Evolutionary conservation across 495 filamentous ascomycete genomes (phyloP).

Genomic region (Filosporella fistucella): DNA sequence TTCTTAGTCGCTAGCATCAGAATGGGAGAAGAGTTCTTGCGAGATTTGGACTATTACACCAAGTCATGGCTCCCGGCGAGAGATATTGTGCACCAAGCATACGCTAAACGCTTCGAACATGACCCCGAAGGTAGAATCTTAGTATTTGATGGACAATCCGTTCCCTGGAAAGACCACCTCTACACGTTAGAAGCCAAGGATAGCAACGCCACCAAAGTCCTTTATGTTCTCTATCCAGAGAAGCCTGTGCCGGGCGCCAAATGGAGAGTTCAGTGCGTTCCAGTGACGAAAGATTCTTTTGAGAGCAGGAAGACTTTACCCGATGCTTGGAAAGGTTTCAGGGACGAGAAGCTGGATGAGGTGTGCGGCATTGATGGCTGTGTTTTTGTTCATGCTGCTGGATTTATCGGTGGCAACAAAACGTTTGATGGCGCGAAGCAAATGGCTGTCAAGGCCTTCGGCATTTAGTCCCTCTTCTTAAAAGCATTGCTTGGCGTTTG

Average conservation of each 20-base stretch:
- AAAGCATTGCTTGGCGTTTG: slow-evolving; percentile 21
- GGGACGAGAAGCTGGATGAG: slow-evolving; percentile 76
- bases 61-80: slow-evolving; percentile 85
- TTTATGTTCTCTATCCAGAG: slow-evolving; percentile 97
- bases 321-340: slow-evolving; percentile 82
- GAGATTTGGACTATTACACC: slow-evolving; percentile 68
- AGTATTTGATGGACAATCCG: slow-evolving; percentile 65
- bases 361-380: slow-evolving; percentile 70
- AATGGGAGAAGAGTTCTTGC: slow-evolving; percentile 80
- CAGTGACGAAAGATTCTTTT: slow-evolving; percentile 75
- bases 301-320: slow-evolving; percentile 86
- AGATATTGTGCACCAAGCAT: slow-evolving; percentile 67
- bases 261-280: slow-evolving; percentile 91
- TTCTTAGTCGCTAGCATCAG: slow-evolving; percentile 72
- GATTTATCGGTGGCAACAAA: slow-evolving; percentile 94
- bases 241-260: slow-evolving; percentile 61
- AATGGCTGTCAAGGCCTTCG: slow-evolving; percentile 73
- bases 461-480: no score
- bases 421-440: slow-evolving; percentile 82
- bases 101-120: slow-evolving; percentile 54
- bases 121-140: slow-evolving; percentile 75
- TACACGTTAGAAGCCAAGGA: slow-evolving; percentile 76
- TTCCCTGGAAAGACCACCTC: slow-evolving; percentile 95
- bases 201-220: slow-evolving; percentile 43
- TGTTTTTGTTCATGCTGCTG: slow-evolving; percentile 89